phyloP scores from a whole-genome alignment of 2,329 filamentous ascomycete genomes.

The Fusarium decemcellulare region DNA sequence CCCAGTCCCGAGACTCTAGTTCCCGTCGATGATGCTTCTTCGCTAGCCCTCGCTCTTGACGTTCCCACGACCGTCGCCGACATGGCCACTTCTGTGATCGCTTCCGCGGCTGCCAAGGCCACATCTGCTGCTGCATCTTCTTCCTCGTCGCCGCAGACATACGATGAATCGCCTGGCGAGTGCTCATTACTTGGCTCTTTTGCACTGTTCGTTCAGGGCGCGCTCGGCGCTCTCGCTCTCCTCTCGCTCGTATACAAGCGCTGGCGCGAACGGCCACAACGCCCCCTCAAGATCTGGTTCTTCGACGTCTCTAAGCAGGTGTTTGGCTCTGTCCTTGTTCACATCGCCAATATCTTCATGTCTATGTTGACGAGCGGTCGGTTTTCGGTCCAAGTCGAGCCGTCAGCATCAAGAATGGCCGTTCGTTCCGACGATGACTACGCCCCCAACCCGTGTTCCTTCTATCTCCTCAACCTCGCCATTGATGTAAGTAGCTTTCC shows the following conservation, averaged over 20 bases:
- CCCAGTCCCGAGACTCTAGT: slow-evolving; percentile 34
- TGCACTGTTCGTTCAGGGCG: slow-evolving; percentile 89
- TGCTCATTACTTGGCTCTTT: slow-evolving; percentile 92
- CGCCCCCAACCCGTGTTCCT: slow-evolving; percentile 93
- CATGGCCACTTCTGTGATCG: slow-evolving; percentile 49
- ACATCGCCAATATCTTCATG: slow-evolving; percentile 95
- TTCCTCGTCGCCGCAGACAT: slow-evolving; percentile 38
- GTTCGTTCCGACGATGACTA: slow-evolving; percentile 68
- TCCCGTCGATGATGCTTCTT: slow-evolving; percentile 41
- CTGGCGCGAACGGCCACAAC: slow-evolving; percentile 91
- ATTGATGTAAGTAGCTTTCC: slow-evolving; percentile 83
- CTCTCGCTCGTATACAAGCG: slow-evolving; percentile 93
- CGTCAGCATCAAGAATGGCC: slow-evolving; percentile 57
- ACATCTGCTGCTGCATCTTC: slow-evolving; percentile 40
- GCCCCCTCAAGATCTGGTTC: slow-evolving; percentile 96
- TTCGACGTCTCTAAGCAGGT: slow-evolving; percentile 99
- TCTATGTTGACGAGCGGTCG: slow-evolving; percentile 93
- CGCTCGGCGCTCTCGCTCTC: slow-evolving; percentile 86
- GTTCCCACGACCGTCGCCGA: slow-evolving; percentile 41
- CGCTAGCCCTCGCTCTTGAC: slow-evolving; percentile 38
- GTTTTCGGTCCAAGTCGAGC: slow-evolving; percentile 76
- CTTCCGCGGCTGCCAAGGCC: slow-evolving; percentile 48
- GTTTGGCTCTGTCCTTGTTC: slow-evolving; percentile 90
- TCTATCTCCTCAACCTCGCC: slow-evolving; percentile 92
- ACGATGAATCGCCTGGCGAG: slow-evolving; percentile 74